phyloP scores from a whole-genome alignment of 768 basidiomycete species.

The Leccinum truebloodii region DNA sequence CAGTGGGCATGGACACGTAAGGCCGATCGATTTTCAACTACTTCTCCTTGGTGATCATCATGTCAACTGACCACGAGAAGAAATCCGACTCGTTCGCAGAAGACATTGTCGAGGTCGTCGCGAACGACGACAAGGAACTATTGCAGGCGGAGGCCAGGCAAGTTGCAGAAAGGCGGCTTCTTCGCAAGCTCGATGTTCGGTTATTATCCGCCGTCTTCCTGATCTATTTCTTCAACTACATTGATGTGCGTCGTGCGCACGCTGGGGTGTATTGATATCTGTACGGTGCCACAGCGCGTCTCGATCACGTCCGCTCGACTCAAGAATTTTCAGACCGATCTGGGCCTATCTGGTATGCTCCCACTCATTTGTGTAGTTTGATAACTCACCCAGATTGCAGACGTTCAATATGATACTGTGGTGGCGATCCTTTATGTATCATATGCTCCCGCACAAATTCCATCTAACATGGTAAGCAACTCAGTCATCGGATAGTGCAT shows the following conservation, averaged over 20 bases:
- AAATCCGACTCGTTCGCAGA: slow-evolving; percentile 12
- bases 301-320: background rate
- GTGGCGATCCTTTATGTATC: background rate
- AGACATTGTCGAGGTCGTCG: background rate
- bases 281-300: background rate
- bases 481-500: background rate
- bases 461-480: background rate
- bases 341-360: background rate
- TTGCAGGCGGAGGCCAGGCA: background rate
- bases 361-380: background rate
- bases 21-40: background rate
- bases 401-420: background rate
- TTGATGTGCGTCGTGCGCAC: background rate
- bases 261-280: background rate
- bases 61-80: slow-evolving; percentile 21
- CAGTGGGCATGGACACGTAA: background rate
- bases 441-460: background rate
- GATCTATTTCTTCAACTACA: background rate
- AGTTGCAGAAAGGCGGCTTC: background rate
- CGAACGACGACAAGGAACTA: background rate
- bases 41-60: slow-evolving; percentile 1
- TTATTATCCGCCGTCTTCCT: background rate
- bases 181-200: background rate
- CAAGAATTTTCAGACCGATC: background rate
- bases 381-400: background rate